Base-by-base conservation (phyloP, 2,329 filamentous ascomycete genomes). In the Venturia oleaginea region DNA sequence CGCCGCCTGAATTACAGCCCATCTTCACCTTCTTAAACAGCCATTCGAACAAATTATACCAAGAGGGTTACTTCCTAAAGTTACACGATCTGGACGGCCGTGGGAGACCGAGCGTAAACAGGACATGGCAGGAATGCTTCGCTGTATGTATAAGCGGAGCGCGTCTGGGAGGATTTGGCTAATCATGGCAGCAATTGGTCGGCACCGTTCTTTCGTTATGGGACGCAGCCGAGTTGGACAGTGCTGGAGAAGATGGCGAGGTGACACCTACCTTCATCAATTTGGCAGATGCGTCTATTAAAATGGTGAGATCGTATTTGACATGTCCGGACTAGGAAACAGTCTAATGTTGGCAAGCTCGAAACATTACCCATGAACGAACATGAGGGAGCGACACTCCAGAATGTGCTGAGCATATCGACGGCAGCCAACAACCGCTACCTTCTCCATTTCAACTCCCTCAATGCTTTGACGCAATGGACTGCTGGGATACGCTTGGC, bases 61-160 rank as follows among this genome's bases (percentile, higher is more conserved):
- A 97, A 70, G 94, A 99, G 78, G 94, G 94, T 43, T 99, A 97
- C 73, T 97, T 99, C 69, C 78, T 99, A 70, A 99, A 97, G 77
- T 80, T 99, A 60, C 93, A 97, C 75, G 94, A 99, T 76, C 86
- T 96, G 70, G 95, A 97, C 72, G 88, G 86, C 64, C 87, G 92
- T 96, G 84, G 70, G 61, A 87, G 89, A 67, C 90, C 92, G 13
- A 95, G 93, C 72, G 77, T 84, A 51, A 92, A 97, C 76, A 84
- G 94, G 70, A 90, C 86, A 68, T 67, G 65, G 94, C 89, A 89
- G 43, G 94, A 97, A 74, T 97, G 91, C 76, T 99, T 97, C 77
- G 92, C 93, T 32, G 62, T 63, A 63, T 40, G 62, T 57, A 15
- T 4, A 30, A 19, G 27, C 34, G 3, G 24, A 22, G 15, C 27